Conservation (phyloP, 2,329 filamentous ascomycete genomes). For the Arachnomyces sp. region DNA sequence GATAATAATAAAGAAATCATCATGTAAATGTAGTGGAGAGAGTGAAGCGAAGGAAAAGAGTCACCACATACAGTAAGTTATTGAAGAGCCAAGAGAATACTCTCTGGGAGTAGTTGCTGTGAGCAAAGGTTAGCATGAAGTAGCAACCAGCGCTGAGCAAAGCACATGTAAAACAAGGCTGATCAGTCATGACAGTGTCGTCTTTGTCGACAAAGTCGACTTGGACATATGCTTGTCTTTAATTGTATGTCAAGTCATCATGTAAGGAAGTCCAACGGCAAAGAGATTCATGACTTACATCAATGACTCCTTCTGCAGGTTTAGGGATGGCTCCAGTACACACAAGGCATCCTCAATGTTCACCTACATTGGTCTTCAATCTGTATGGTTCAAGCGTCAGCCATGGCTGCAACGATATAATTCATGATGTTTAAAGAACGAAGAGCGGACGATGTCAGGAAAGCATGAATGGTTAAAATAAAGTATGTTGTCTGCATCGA, state of each 20-base stretch:
- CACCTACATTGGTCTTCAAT: too few relatives aligned
- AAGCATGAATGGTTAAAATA: conserved; percentile 54
- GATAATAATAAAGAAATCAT: conserved; percentile 61
- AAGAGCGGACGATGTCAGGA: conserved; percentile 31
- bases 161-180: conserved; percentile 19
- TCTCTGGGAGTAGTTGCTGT: not conserved
- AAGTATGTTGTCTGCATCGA: conserved; percentile 51
- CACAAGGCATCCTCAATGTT: not conserved
- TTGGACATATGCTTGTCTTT: conserved; percentile 99
- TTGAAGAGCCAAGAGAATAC: too few relatives aligned
- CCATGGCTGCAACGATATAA: not conserved
- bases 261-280: conserved; percentile 29
- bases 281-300: conserved; percentile 5
- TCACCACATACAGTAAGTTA: conserved; percentile 8
- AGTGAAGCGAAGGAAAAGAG: conserved; percentile 7
- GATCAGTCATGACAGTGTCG: conserved; percentile 46
- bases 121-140: not conserved
- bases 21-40: conserved; percentile 42
- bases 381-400: not conserved
- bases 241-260: conserved; percentile 73
- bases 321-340: conserved; percentile 6
- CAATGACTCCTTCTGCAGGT: conserved; percentile 5
- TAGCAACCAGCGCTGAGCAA: not conserved
- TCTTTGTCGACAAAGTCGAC: conserved; percentile 44
- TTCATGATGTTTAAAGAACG: conserved; percentile 1